Percentiles rank a stretch among this genome's conserved stretches.
phyloP scores from a whole-genome alignment of 169 alveolate species.

The Plasmodium malariae region DNA sequence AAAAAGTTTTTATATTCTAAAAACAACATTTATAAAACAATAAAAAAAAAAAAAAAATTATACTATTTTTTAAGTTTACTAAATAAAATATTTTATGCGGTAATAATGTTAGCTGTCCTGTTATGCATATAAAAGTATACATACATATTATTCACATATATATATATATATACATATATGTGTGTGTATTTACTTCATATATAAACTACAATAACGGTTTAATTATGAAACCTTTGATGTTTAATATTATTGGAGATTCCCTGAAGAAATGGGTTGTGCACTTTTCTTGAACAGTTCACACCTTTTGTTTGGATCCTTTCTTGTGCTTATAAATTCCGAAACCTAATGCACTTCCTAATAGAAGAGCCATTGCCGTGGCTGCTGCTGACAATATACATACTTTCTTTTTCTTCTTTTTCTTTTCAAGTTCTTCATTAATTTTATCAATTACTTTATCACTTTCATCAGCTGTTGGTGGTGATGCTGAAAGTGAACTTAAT shows the following conservation, averaged over 20 bases:
- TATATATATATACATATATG: conserved; percentile 4
- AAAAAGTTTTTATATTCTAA: no score
- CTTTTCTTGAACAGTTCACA: background rate
- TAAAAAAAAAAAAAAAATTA: no score
- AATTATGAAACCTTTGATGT: conserved; percentile 3
- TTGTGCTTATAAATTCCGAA: conserved; percentile 7
- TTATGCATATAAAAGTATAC: no score
- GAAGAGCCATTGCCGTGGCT: conserved; percentile 19
- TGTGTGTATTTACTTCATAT: background rate
- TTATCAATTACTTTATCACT: conserved; percentile 23
- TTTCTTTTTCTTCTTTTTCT: conserved; percentile 26
- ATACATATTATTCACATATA: no score
- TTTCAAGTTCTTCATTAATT: conserved; percentile 29
- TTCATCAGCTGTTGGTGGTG: conserved; percentile 14
- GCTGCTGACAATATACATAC: conserved; percentile 25
- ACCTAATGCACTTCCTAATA: conserved; percentile 36
- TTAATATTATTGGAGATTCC: background rate
- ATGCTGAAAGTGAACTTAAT: background rate
- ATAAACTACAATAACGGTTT: background rate
- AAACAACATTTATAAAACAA: no score
- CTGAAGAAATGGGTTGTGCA: no score
- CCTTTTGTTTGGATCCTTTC: conserved; percentile 2
- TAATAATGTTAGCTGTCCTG: no score
- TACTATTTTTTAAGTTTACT: no score
- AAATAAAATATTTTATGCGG: no score